phyloP scores from a whole-genome alignment of 305 asterid genomes.

The Fraxinus angustifolia region DNA sequence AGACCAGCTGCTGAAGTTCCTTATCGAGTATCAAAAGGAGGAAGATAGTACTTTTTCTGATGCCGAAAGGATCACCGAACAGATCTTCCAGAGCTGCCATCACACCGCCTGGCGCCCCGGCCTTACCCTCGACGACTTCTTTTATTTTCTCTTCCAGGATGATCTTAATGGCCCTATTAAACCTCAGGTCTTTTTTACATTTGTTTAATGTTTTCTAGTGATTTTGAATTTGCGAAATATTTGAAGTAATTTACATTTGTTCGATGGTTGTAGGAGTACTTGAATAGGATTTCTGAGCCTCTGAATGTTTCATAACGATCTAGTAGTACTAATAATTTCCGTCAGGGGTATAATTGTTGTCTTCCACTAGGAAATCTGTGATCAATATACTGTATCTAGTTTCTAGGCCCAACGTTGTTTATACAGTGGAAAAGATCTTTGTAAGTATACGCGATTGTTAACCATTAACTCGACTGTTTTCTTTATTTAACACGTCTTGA shows the following conservation, averaged over 20 bases:
- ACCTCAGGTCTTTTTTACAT: conserved; percentile 39
- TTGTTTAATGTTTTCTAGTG: neutral
- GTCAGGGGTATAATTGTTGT: neutral
- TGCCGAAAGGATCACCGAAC: conserved; percentile 49
- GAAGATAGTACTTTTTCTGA: conserved; percentile 33
- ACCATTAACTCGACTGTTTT: neutral
- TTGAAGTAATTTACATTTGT: neutral
- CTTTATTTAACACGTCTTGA: neutral
- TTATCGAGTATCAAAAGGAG: conserved; percentile 69
- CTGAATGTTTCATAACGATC: neutral
- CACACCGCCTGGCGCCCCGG: conserved; percentile 37
- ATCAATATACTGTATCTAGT: neutral
- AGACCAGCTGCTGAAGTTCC: conserved; percentile 57
- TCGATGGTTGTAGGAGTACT: neutral
- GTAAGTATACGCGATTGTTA: neutral
- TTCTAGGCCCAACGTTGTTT: neutral
- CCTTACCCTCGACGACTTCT: conserved; percentile 72
- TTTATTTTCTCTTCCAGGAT: conserved; percentile 65
- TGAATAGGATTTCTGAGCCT: neutral
- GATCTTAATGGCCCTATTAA: conserved; percentile 82
- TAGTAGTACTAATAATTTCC: neutral
- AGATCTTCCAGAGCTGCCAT: conserved; percentile 57
- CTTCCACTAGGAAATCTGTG: neutral
- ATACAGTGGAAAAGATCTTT: neutral
- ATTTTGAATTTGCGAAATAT: neutral